phyloP scores from a whole-genome alignment of 805 yeast species.

The Priceomyces medius region DNA sequence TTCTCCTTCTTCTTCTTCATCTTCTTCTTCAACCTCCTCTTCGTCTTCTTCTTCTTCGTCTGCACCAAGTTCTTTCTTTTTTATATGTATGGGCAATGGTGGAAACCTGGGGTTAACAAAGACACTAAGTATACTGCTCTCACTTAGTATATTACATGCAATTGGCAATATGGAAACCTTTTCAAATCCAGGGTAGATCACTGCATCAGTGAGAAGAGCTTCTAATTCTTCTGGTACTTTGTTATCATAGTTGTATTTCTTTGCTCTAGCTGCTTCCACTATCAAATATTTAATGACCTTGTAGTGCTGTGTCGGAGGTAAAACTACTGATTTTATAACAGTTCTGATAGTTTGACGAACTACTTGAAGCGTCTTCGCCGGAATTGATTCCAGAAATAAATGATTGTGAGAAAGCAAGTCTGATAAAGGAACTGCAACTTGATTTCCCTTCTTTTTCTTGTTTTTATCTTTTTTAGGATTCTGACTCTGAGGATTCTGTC shows the following conservation, averaged over 20 bases:
- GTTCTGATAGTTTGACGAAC: slow-evolving; percentile 49
- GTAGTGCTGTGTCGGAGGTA: slow-evolving; percentile 65
- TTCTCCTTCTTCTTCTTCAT: slow-evolving; percentile 5
- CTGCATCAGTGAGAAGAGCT: slow-evolving; percentile 47
- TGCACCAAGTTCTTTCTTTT: slow-evolving; percentile 22
- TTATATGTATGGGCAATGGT: slow-evolving; percentile 29
- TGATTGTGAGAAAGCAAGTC: slow-evolving; percentile 68
- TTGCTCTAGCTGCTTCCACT: slow-evolving; percentile 34
- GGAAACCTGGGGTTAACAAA: slow-evolving; percentile 80
- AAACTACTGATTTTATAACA: slow-evolving; percentile 46
- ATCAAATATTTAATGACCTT: slow-evolving; percentile 46
- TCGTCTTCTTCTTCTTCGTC: slow-evolving; percentile 9
- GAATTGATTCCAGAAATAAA: slow-evolving; percentile 46
- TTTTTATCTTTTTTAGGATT: slow-evolving; percentile 22
- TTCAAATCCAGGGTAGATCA: slow-evolving; percentile 67
- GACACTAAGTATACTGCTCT: slow-evolving; percentile 54
- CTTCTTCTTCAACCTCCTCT: slow-evolving; percentile 9
- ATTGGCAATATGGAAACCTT: slow-evolving; percentile 70
- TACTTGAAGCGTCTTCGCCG: slow-evolving; percentile 29
- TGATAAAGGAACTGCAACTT: slow-evolving; percentile 52
- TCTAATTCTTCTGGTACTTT: slow-evolving; percentile 32
- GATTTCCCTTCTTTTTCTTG: slow-evolving; percentile 42
- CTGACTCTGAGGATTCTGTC: slow-evolving; percentile 9
- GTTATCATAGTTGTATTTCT: slow-evolving; percentile 20
- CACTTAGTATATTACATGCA: slow-evolving; percentile 50